A percentile compares a stretch with the other conserved stretches of the same genome.
These are phyloP conservation scores for Cardamine occulta DNA, from an alignment of 345 rosid species.

Conservation along the genomic window DNA sequence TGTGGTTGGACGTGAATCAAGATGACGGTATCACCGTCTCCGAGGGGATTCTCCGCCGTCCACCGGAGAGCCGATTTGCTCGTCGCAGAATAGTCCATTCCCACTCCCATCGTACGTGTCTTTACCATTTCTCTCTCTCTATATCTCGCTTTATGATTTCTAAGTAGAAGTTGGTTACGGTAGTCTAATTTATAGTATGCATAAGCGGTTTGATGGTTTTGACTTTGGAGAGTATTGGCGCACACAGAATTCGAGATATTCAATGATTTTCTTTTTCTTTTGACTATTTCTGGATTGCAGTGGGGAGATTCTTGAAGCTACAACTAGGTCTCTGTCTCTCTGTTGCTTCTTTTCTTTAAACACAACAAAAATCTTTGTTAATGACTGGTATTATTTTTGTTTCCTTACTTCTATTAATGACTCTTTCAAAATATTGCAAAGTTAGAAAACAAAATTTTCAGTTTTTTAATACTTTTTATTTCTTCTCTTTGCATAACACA, in stretches of 20 bases:
- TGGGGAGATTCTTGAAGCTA: constrained; percentile 41
- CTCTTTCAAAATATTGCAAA: background rate
- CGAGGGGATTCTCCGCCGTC: constrained; percentile 41
- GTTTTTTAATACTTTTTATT: background rate
- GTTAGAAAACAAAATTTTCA: background rate
- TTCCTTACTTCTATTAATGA: background rate
- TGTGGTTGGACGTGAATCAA: constrained; percentile 45
- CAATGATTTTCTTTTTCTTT: constrained; percentile 32
- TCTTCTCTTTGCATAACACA: background rate
- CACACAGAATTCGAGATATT: constrained; percentile 34
- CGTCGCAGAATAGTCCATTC: constrained; percentile 44
- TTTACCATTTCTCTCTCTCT: constrained; percentile 38
- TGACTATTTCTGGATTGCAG: background rate
- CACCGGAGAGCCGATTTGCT: constrained; percentile 47
- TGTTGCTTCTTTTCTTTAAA: constrained; percentile 11
- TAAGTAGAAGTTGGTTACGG: background rate
- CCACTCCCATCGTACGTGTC: constrained; percentile 43
- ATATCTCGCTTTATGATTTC: constrained; percentile 34
- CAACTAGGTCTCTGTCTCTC: background rate
- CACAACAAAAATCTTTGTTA: background rate
- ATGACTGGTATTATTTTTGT: too few relatives aligned
- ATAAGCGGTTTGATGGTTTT: constrained; percentile 27
- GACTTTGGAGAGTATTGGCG: constrained; percentile 29
- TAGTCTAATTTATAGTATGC: constrained; percentile 10
- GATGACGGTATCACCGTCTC: constrained; percentile 38